These are phyloP conservation scores for Ceratonia siliqua DNA, from an alignment of 306 rosid species.

Conservation along the genomic window DNA sequence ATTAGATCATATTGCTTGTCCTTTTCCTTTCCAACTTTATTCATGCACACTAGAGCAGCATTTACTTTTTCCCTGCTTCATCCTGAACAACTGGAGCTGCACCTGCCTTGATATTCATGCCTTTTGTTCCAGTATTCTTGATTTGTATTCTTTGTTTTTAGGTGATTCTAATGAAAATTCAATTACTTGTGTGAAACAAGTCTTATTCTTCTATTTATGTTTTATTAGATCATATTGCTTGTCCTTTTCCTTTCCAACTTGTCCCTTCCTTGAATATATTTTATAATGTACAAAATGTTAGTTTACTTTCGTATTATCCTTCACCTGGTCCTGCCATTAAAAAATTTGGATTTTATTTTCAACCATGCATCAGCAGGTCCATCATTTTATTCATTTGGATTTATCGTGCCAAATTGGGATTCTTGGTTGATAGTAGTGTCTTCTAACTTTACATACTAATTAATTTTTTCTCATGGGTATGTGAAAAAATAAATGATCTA, in stretches of 20 bases:
- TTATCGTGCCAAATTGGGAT: conserved; percentile 25
- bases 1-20: conserved; percentile 15
- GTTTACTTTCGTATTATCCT: conserved; percentile 18
- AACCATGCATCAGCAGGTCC: conserved; percentile 21
- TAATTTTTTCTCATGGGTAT: background rate
- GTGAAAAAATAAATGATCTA: conserved; percentile 19
- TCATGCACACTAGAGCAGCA: conserved; percentile 5
- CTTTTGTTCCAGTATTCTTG: background rate
- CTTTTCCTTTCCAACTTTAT: conserved; percentile 23
- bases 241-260: conserved; percentile 23
- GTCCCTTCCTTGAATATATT: conserved; percentile 22
- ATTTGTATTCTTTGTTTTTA: background rate
- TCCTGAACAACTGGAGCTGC: background rate
- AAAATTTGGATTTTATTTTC: conserved; percentile 19
- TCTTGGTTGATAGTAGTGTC: conserved; percentile 19
- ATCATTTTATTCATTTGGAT: conserved; percentile 24
- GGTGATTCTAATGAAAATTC: background rate
- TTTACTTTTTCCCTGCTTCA: background rate
- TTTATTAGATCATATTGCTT: conserved; percentile 11
- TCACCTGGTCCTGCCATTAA: conserved; percentile 19
- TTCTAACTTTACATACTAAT: conserved; percentile 10
- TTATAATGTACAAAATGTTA: conserved; percentile 19
- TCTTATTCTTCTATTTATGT: background rate
- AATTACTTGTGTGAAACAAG: conserved; percentile 17
- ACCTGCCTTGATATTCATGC: background rate